A percentile compares a stretch with the other conserved stretches of the same genome.
These are phyloP conservation scores for Curvularia spicifera DNA, from an alignment of 2,329 filamentous ascomycete genomes.

Conservation along the genomic window DNA sequence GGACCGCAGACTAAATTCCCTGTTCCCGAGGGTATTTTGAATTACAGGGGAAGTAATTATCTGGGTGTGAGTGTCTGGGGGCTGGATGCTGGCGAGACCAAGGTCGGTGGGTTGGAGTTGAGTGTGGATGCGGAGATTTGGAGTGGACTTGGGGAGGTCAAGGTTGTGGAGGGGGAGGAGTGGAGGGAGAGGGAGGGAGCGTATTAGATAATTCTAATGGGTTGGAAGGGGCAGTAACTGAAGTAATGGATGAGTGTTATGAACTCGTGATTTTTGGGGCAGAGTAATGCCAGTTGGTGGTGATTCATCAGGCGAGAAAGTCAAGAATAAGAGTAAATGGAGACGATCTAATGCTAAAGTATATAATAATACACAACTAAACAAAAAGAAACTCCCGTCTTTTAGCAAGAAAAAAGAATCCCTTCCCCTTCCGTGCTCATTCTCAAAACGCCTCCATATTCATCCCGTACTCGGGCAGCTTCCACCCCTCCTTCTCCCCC, in stretches of 20 bases:
- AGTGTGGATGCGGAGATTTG: constrained; percentile 58
- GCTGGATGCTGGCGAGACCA: constrained; percentile 63
- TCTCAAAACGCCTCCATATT: not conserved
- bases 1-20: constrained; percentile 75
- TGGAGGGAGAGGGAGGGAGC: constrained; percentile 58
- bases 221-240: not conserved
- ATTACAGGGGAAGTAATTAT: constrained; percentile 74
- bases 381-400: not conserved
- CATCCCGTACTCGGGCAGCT: constrained; percentile 20
- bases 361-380: too few species aligned
- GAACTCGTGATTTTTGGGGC: not conserved
- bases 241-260: not conserved
- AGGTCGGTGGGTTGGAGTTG: constrained; percentile 62
- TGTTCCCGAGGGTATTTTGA: constrained; percentile 74
- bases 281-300: too few species aligned
- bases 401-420: too few species aligned
- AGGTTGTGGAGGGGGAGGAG: constrained; percentile 54
- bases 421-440: not conserved
- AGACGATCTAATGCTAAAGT: too few species aligned
- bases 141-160: constrained; percentile 58
- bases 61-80: constrained; percentile 74
- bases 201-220: constrained; percentile 53
- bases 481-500: constrained; percentile 1
- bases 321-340: too few species aligned
- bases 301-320: too few species aligned